A percentile compares a stretch with the other conserved stretches of the same genome.
phyloP scores from a whole-genome alignment of 306 rosid genomes.

The Citrullus mucosospermus region DNA sequence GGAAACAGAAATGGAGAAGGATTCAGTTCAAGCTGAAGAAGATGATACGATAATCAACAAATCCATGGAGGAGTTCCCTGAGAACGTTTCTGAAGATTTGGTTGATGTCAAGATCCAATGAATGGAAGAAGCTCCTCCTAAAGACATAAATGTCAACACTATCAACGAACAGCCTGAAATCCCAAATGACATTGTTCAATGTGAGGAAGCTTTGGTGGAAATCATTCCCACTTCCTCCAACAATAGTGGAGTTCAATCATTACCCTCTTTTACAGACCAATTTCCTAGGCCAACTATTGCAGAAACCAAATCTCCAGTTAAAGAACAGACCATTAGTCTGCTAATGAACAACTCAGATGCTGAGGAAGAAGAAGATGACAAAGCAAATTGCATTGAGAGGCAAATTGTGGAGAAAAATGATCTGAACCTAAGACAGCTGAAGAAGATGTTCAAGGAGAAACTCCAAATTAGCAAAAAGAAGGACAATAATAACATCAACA shows the following conservation, averaged over 20 bases:
- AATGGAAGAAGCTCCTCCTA: background rate
- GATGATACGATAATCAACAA: background rate
- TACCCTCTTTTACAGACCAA: constrained; percentile 15
- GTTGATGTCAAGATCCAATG: background rate
- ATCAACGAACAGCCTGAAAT: background rate
- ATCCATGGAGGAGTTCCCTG: background rate
- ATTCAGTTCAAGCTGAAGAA: background rate
- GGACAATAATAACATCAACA: too few relatives aligned
- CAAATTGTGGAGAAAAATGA: too few relatives aligned
- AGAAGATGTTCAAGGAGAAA: too few relatives aligned
- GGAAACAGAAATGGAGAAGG: background rate
- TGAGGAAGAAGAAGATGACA: too few relatives aligned
- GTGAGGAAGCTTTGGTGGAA: constrained; percentile 1
- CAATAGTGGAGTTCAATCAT: background rate
- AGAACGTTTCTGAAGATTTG: background rate
- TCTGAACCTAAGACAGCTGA: too few relatives aligned
- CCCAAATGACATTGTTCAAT: background rate
- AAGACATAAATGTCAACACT: background rate
- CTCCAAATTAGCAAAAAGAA: too few relatives aligned
- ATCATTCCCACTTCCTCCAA: background rate
- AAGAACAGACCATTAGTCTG: background rate
- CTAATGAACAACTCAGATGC: background rate
- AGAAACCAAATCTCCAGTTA: constrained; percentile 2
- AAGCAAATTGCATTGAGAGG: too few relatives aligned
- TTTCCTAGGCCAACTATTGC: constrained; percentile 28